Evolutionary conservation across 345 rosid species (phyloP), one percentile per base, ranked within the genome.

Genomic region (Schrenkiella parvula): DNA sequence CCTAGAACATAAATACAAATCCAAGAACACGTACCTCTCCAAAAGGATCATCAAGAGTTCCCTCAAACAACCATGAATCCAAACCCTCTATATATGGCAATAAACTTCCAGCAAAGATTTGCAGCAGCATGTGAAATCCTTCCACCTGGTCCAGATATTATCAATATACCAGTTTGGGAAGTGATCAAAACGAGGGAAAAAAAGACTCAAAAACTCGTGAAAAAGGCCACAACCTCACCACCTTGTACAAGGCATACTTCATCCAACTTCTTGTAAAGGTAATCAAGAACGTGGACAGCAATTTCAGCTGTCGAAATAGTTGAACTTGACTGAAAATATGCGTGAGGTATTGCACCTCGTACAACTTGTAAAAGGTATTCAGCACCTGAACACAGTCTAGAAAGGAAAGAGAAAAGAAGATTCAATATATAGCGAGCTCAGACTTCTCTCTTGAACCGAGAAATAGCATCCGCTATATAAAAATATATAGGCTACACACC

Each of bases 51-150:
- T 92, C 92, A 58, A 92, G 86, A 22, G 80, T 87, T 62, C 98
- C 99, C 68, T 87, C 89, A 77, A 86, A 89, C 74, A 90, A 83
- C 98, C 99, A 95, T 48, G 93, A 86, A 76, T 95, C 96, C 77
- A 95, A 86, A 58, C 82, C 80, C 74, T 88, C 86, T 48, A 90
- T 78, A 74, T 82, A 90, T 3, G 95, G 98, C 79, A 90, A 79
- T 57, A 84, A 74, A 74, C 90, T 87, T 80, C 88, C 96, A 62
- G 86, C 87, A 73, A 90, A 86, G 66, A 95, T 82, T 78, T 88
- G 87, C 73, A 95, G 86, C 55, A 88, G 74, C 97, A 89, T 84
- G 55, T 78, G 80, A 77, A 87, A 91, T 39, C 83, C 80, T 78
- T 84, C 93, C 87, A 83, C 99, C 98, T 91, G 88, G 65, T 83